A percentile compares a stretch with the other conserved stretches of the same genome.
phyloP scores from a whole-genome alignment of 192 early-diverging fungal genomes.

The Entomortierella lignicola region DNA sequence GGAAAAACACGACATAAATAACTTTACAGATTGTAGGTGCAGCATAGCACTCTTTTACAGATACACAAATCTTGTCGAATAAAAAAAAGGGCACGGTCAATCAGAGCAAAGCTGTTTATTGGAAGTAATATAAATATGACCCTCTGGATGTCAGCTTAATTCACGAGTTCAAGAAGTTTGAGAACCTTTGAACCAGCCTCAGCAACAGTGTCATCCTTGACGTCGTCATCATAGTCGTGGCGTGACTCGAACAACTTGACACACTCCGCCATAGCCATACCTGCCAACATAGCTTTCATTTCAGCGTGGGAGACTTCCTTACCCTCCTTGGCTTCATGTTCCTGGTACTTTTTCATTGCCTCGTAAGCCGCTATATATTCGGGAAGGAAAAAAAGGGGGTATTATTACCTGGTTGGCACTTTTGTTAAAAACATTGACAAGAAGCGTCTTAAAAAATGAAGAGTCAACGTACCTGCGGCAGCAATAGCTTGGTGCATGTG shows the following conservation, averaged over 20 bases:
- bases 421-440: neutral
- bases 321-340: constrained; percentile 37
- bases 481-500: constrained; percentile 49
- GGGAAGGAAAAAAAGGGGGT: neutral
- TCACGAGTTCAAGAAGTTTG: constrained; percentile 50
- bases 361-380: constrained; percentile 41
- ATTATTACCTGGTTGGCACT: neutral
- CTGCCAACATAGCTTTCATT: constrained; percentile 52
- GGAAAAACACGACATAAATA: neutral
- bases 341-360: constrained; percentile 51
- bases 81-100: too few relatives aligned
- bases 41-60: too few relatives aligned
- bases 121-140: neutral
- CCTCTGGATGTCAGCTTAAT: neutral
- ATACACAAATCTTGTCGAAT: neutral
- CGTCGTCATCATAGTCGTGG: constrained; percentile 45
- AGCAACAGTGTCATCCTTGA: constrained; percentile 44
- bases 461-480: constrained; percentile 34
- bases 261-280: constrained; percentile 58
- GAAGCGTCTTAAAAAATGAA: neutral
- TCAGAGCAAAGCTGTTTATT: too few relatives aligned
- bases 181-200: constrained; percentile 52
- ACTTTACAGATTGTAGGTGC: neutral
- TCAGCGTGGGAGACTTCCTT: constrained; percentile 41
- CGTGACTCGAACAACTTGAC: constrained; percentile 48